Percentiles rank a stretch among this genome's conserved stretches.
phyloP scores from a whole-genome alignment of 2,329 filamentous ascomycete genomes.

The Penicillium verrucosum region DNA sequence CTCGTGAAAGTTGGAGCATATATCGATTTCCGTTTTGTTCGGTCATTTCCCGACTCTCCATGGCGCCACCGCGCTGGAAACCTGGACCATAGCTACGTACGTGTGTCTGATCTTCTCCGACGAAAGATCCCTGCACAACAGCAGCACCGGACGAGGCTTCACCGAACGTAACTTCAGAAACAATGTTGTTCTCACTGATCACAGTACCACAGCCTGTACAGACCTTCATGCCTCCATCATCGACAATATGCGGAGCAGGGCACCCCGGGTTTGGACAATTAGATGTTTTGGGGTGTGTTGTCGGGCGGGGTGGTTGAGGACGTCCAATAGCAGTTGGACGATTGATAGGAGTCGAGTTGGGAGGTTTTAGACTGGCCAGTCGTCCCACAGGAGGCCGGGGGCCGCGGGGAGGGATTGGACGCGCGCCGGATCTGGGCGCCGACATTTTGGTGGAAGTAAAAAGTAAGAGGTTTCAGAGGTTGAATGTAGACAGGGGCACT shows the following conservation, averaged over 20 bases:
- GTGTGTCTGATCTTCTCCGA: conserved; percentile 80
- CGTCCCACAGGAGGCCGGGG: conserved; percentile 35
- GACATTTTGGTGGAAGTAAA: conserved; percentile 27
- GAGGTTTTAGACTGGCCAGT: conserved; percentile 41
- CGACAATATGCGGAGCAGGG: conserved; percentile 45
- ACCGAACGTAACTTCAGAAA: conserved; percentile 86
- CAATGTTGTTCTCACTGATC: conserved; percentile 81
- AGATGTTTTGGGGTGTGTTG: conserved; percentile 38
- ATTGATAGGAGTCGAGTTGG: conserved; percentile 37
- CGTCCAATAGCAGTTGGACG: conserved; percentile 35
- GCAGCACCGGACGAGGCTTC: conserved; percentile 83
- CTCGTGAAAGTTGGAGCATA: conserved; percentile 42
- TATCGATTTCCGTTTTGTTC: conserved; percentile 45
- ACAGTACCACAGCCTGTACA: conserved; percentile 84
- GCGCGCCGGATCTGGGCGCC: conserved; percentile 32
- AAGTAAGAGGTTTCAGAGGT: neutral
- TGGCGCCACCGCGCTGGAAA: conserved; percentile 46
- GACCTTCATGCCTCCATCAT: conserved; percentile 51
- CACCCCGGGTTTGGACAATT: conserved; percentile 47
- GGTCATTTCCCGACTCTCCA: conserved; percentile 50
- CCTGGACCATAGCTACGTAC: conserved; percentile 58
- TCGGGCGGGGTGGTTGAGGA: conserved; percentile 31
- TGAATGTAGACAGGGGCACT: neutral
- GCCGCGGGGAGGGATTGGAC: conserved; percentile 27
- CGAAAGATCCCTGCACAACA: conserved; percentile 83